Conservation (phyloP, 805 yeast species). For the Candida quercuum region DNA sequence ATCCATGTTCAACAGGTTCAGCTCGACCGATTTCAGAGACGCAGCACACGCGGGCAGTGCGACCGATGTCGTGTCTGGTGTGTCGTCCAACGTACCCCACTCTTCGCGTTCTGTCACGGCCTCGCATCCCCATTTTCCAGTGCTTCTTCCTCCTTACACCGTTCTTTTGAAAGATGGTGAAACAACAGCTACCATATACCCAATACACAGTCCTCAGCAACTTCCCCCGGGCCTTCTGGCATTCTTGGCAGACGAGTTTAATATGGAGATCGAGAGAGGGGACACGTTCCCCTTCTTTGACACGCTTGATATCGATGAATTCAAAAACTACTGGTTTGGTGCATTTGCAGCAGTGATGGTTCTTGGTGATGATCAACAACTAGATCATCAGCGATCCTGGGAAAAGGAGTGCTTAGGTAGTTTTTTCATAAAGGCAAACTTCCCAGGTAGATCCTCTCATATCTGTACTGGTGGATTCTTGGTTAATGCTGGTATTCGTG, state of each 20-base stretch:
- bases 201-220: conserved; percentile 59
- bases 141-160: conserved; percentile 52
- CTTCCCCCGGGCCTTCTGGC: conserved; percentile 76
- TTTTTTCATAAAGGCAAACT: conserved; percentile 79
- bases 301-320: conserved; percentile 67
- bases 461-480: conserved; percentile 86
- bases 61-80: neutral
- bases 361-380: conserved; percentile 65
- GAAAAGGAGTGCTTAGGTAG: conserved; percentile 89
- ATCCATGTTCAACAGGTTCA: neutral
- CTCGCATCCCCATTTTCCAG: conserved; percentile 19
- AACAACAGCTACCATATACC: conserved; percentile 90
- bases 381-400: conserved; percentile 65
- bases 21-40: neutral
- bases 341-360: conserved; percentile 73
- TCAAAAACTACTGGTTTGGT: conserved; percentile 84
- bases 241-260: conserved; percentile 86
- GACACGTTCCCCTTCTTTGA: conserved; percentile 86
- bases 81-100: neutral
- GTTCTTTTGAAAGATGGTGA: conserved; percentile 82
- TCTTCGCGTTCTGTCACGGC: neutral
- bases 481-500: conserved; percentile 89
- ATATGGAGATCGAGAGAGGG: conserved; percentile 86
- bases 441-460: conserved; percentile 90
- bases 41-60: neutral